Conservation (phyloP, 2,329 filamentous ascomycete genomes). For the Podosphaera aphanis region DNA sequence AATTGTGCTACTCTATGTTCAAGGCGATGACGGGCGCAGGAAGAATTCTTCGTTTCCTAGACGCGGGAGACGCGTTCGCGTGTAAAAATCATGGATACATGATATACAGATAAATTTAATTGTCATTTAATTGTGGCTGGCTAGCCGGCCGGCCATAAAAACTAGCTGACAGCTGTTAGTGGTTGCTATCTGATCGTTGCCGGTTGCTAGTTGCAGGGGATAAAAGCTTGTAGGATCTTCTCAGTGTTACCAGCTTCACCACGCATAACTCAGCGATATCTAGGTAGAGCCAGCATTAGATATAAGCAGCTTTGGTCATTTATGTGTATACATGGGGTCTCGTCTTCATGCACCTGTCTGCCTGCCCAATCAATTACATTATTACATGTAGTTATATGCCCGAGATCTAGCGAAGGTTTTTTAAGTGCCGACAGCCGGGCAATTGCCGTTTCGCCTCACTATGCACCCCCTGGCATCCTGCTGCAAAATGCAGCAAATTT, state of each 20-base stretch:
- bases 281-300: not conserved
- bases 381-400: no score
- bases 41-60: not conserved
- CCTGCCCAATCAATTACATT: not conserved
- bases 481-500: not conserved
- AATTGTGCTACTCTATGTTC: no score
- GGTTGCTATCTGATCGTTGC: not conserved
- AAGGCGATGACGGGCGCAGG: not conserved
- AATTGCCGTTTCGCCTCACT: not conserved
- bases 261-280: not conserved
- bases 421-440: not conserved
- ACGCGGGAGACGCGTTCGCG: not conserved
- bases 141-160: no score
- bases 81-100: not conserved
- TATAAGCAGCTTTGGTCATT: not conserved
- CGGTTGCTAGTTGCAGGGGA: not conserved
- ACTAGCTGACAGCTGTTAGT: not conserved
- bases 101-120: no score
- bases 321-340: no score
- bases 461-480: not conserved
- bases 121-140: not conserved
- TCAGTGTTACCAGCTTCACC: not conserved
- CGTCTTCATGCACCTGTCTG: not conserved
- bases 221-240: not conserved
- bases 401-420: not conserved